phyloP scores from a whole-genome alignment of 257 asterid species.

The Primulina tabacum region DNA sequence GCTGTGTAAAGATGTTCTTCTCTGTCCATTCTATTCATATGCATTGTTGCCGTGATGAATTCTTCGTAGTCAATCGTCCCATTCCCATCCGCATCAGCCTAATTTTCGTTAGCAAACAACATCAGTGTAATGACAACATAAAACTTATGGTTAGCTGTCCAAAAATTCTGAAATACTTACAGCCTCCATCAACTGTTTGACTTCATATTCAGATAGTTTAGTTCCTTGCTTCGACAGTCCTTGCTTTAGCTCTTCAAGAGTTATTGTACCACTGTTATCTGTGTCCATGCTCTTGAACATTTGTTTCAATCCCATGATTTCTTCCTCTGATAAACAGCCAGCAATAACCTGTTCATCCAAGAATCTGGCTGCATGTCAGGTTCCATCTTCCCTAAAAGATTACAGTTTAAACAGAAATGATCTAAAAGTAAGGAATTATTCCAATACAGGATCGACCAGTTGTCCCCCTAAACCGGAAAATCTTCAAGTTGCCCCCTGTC shows the following conservation, averaged over 20 bases:
- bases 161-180: conserved; percentile 30
- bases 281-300: conserved; percentile 69
- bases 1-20: conserved; percentile 70
- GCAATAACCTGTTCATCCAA: conserved; percentile 47
- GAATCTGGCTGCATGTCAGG: not conserved
- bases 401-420: not conserved
- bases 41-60: conserved; percentile 69
- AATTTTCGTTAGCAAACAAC: not conserved
- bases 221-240: conserved; percentile 63
- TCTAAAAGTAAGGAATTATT: not conserved
- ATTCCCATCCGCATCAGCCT: conserved; percentile 69
- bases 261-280: conserved; percentile 63
- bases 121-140: not conserved
- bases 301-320: conserved; percentile 59
- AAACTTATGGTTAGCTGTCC: not conserved
- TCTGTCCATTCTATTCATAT: conserved; percentile 58
- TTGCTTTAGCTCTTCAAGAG: conserved; percentile 63
- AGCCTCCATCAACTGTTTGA: conserved; percentile 62
- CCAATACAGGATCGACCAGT: not conserved
- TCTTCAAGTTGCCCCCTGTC: not conserved
- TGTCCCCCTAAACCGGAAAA: not conserved
- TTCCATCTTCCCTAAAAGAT: too few relatives aligned
- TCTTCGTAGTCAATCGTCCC: conserved; percentile 65
- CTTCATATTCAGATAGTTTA: conserved; percentile 56
- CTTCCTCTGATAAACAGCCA: conserved; percentile 67